Base-by-base conservation (phyloP, 2,329 filamentous ascomycete species). In the Bipolaris bicolor region DNA sequence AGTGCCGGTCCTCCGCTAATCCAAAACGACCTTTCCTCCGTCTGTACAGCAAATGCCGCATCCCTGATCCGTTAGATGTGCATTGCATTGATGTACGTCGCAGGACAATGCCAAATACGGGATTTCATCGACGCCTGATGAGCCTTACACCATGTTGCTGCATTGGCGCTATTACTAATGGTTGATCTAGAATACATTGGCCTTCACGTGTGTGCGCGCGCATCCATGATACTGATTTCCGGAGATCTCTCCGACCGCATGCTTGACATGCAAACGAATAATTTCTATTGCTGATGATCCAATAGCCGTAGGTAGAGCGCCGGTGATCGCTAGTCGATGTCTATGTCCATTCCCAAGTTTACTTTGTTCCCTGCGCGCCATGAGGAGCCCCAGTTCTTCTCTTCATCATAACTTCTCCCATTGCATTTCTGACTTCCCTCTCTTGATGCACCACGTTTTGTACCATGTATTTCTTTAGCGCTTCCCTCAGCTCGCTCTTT, bases 391-490 rank as follows among this genome's bases (percentile, higher is more conserved):
- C 86, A 13, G 81, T 74, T 63, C 88, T 83, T 66, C 86, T 79
- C 70, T 83, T 86, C 72, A 85, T 83, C 55, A 93, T 78, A 26
- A 88, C 87, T 57, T 82, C 84, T 22, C 87, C 87, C 65, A 97
- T 82, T 0, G 92, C 92, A 75, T 91, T 88, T 65, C 88, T 84
- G 7, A 98, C 94, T 78, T 94, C 91, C 0, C 88, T 88, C 85
- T 86, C 64, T 87, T 84, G 58, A 96, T 90, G 13, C 88, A 76
- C 68, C 6, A 75, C 93, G 71, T 96, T 96, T 75, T 96, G 88
- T 49, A 97, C 87, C 65, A 98, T 80, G 84, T 92, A 96, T 69
- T 95, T 91, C 77, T 88, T 90, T 78, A 97, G 85, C 68, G 89
- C 90, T 39, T 83, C 83, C 60, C 87, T 84, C 69, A 96, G 78